These are phyloP conservation scores for Knoxia roxburghii DNA, from an alignment of 257 asterid genomes.

Conservation along the genomic window DNA sequence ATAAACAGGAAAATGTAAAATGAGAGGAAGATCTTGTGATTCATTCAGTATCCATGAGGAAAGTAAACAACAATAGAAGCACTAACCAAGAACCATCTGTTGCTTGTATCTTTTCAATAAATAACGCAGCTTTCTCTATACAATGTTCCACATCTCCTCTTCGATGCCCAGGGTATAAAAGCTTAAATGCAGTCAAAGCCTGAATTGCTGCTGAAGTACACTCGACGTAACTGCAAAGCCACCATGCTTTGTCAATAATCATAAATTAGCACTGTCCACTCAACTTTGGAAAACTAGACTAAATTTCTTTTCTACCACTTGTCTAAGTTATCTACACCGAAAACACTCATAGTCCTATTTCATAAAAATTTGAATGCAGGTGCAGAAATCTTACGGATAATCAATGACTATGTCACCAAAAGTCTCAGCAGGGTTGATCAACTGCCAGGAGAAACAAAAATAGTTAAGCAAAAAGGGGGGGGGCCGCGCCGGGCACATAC, in stretches of 20 bases:
- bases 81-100: slow-evolving; percentile 95
- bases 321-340: neutral
- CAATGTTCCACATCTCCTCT: slow-evolving; percentile 62
- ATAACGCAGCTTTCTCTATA: slow-evolving; percentile 60
- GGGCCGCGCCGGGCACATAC: too few relatives aligned
- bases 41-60: slow-evolving; percentile 14
- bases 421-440: slow-evolving; percentile 97
- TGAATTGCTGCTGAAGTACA: slow-evolving; percentile 98
- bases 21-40: slow-evolving; percentile 11
- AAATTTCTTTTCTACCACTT: neutral
- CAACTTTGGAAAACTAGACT: neutral
- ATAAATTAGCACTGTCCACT: neutral
- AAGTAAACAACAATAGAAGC: slow-evolving; percentile 11
- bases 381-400: slow-evolving; percentile 77
- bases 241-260: slow-evolving; percentile 4
- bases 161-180: slow-evolving; percentile 80
- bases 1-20: neutral
- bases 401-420: slow-evolving; percentile 99
- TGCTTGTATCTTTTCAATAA: slow-evolving; percentile 69
- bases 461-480: slow-evolving; percentile 11
- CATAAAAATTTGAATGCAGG: slow-evolving; percentile 14
- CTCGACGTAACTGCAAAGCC: slow-evolving; percentile 72
- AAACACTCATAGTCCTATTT: neutral
- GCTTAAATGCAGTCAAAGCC: slow-evolving; percentile 64
- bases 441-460: slow-evolving; percentile 41